Base-by-base conservation (phyloP, 2,329 filamentous ascomycete genomes). In the Hypoxylon rubiginosum region DNA sequence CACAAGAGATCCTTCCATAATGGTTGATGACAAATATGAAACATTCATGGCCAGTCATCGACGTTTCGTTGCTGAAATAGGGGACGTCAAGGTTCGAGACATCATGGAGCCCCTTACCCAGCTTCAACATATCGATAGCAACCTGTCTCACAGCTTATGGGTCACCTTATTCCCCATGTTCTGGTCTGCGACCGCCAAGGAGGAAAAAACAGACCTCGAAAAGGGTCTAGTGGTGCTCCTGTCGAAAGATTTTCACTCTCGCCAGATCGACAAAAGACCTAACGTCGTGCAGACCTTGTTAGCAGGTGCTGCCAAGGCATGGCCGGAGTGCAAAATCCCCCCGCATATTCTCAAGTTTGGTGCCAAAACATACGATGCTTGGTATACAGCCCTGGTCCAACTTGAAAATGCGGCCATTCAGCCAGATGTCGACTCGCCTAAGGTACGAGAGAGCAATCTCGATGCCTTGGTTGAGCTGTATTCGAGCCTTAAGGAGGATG, bases 381-480 rank as follows among this genome's bases (percentile, higher is more conserved):
- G 96, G 97, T 99, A 99, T 77, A 94, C 93, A n/a, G 93, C 93
- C 13, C 86, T 97, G 21, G 90, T 91, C 13, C 94, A 96, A 73
- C 88, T 99, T 67, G 96, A 99, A 78, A 93, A 97, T 62, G 89
- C 92, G 28, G 94, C 93, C 8, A 91, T 97, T 74, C 90, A 90
- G 55, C 94, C 96, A 0, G 87, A 94, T 58, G 88, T 94, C 43
- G 94, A 98, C 73, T 97, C 94, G 1, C 83, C 92, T 1, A 89
- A 88, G 48, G 91, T 97, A 19, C 88, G 94, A 32, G 97, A 99
- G 78, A 98, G 95, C 80, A 98, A 97, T 71, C 86, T 98, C 4
- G 96, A 99, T 79, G 96, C 96, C 0, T 83, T 99, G n/a, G 90
- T 97, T 8, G 95, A 98, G 75, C 85, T 98, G 2, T 99, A 99